A percentile compares a stretch with the other conserved stretches of the same genome.
Conservation (phyloP, 2,329 filamentous ascomycete genomes). For the Colletotrichum lindemuthianum region DNA sequence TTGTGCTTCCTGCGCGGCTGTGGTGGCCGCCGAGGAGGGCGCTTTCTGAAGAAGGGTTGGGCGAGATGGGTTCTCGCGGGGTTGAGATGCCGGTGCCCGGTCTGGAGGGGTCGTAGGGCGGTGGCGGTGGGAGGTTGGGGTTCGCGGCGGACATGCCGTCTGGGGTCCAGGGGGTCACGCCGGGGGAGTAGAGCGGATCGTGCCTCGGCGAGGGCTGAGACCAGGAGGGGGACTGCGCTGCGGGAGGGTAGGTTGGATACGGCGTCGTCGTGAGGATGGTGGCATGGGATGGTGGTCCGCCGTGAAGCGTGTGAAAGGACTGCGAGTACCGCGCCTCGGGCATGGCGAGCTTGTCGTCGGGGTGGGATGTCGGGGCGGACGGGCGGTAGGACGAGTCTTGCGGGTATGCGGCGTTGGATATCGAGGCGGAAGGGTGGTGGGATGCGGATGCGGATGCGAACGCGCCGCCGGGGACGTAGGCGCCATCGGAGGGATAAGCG, state of each 20-base stretch:
- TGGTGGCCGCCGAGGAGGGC: constrained; percentile 25
- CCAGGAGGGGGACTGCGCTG: constrained; percentile 9
- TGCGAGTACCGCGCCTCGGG: constrained; percentile 31
- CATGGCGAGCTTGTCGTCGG: constrained; percentile 34
- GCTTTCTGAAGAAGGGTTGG: constrained; percentile 17
- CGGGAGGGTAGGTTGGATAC: constrained; percentile 17
- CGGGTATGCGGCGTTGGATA: constrained; percentile 34
- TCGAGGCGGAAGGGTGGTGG: constrained; percentile 22
- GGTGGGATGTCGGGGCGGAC: constrained; percentile 12
- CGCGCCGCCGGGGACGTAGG: constrained; percentile 9
- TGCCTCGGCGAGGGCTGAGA: constrained; percentile 5
- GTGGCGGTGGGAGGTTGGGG: constrained; percentile 37
- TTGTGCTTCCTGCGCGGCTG: neutral
- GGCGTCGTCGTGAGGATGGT: neutral
- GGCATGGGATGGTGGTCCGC: constrained; percentile 1
- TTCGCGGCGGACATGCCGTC: constrained; percentile 34
- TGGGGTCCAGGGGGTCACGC: constrained; percentile 32
- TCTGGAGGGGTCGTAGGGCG: constrained; percentile 32
- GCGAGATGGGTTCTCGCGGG: constrained; percentile 17
- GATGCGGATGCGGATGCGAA: too few species aligned
- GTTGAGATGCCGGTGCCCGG: constrained; percentile 19
- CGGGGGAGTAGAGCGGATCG: constrained; percentile 11
- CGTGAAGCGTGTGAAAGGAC: constrained; percentile 18
- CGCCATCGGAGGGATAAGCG: constrained; percentile 21
- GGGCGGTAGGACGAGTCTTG: constrained; percentile 33